Conservation (phyloP, 495 filamentous ascomycete genomes). For the Xylaria scruposa region DNA sequence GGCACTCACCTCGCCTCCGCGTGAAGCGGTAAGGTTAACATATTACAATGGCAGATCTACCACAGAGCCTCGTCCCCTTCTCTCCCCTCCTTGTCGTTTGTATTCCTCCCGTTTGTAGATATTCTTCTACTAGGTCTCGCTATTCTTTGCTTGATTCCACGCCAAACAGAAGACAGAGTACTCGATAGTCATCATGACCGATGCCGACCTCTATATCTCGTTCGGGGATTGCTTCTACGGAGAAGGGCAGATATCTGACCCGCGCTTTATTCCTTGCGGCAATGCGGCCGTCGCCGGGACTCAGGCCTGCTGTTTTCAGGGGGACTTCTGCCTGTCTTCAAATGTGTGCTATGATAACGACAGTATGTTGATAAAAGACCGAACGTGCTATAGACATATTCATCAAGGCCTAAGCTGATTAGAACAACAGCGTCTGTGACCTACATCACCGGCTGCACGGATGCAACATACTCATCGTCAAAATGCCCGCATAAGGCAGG, state of each 20-base stretch:
- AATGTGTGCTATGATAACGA: constrained; percentile 38
- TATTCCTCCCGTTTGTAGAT: not conserved
- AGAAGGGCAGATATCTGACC: constrained; percentile 19
- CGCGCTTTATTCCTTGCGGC: constrained; percentile 44
- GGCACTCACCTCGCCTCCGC: not conserved
- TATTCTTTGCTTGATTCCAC: not conserved
- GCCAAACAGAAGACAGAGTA: not conserved
- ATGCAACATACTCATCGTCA: constrained; percentile 31
- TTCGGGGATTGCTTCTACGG: constrained; percentile 43
- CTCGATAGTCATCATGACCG: constrained; percentile 25
- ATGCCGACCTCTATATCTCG: constrained; percentile 35
- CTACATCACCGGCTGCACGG: constrained; percentile 46
- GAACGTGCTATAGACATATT: not conserved
- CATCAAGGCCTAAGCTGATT: not conserved
- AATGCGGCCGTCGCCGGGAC: constrained; percentile 40
- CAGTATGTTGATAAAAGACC: constrained; percentile 16
- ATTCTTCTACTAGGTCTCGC: not conserved
- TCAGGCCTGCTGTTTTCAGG: constrained; percentile 43
- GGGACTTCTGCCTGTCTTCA: constrained; percentile 41
- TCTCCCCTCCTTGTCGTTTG: not conserved
- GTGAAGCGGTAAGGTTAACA: not conserved
- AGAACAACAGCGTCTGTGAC: constrained; percentile 34
- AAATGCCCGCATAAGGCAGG: constrained; percentile 35
- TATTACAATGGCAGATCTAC: not conserved
- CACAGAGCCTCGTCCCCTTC: not conserved